Base-by-base conservation (phyloP, 495 filamentous ascomycete species). In the Annulohypoxylon moriforme region DNA sequence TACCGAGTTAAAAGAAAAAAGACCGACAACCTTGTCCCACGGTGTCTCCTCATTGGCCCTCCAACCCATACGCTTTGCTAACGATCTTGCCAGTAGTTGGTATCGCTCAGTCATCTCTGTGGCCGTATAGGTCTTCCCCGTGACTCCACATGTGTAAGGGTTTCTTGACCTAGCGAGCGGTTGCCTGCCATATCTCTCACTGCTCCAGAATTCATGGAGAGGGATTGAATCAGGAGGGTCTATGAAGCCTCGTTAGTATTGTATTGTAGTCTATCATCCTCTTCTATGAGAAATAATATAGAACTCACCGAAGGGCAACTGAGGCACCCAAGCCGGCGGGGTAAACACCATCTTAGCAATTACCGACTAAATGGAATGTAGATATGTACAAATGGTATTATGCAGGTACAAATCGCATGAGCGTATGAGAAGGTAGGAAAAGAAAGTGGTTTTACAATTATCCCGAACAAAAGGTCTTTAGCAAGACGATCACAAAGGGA, bases 1-100 rank as follows among this genome's bases (percentile, higher is more conserved):
- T 82, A 94, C 93, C 24, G 93, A 93, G 71, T 97, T 97, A 60
- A 94, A 70, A 36, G 89, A 90, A 79, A 93, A 97, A 10, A 94
- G 80, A 10, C 86, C 90, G 52, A 94, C 72, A 22, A 94, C 89
- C 80, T 96, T 97, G 72, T 97, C 94, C 91, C 92, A 97, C 75
- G 94, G 91, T 0, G 87, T 87, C 20, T 93, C 93, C 64, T 86
- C 72, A 69, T 95, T 94, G 7, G 91, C 87, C 27, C 84, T 71
- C 91, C 92, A 97, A 53, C 88, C 89, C 71, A 96, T 80, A 68
- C 92, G 89, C 74, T 93, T 91, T 8, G 88, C 82, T 4, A 97
- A 78, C 4, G 86, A 89, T 58, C 90, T 86, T 13, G 93, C 87
- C n/a, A 97, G 83, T 47, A 85, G 81, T 16, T 94, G 88, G 2